These are phyloP conservation scores for Cutaneotrichosporon mucoides DNA, from an alignment of 1,284 basidiomycete species.

Conservation along the genomic window DNA sequence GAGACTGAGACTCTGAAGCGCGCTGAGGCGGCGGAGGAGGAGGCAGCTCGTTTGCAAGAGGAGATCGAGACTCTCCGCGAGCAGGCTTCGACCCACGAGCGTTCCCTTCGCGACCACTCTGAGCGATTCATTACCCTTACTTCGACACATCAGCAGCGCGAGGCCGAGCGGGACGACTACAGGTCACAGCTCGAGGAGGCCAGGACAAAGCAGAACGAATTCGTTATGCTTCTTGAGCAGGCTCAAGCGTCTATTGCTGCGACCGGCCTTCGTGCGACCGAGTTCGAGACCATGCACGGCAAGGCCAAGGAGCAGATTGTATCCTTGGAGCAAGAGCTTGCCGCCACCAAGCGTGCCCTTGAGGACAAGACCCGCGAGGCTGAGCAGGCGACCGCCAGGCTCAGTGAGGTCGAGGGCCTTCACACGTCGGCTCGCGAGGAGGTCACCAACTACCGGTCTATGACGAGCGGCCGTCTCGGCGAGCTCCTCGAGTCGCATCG, in stretches of 20 bases:
- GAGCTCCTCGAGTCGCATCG: slow-evolving; percentile 78
- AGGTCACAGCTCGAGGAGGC: slow-evolving; percentile 70
- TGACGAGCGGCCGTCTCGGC: slow-evolving; percentile 78
- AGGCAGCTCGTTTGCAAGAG: slow-evolving; percentile 64
- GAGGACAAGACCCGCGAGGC: slow-evolving; percentile 68
- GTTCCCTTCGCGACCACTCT: slow-evolving; percentile 69
- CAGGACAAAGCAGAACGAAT: slow-evolving; percentile 66
- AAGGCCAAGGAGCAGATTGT: slow-evolving; percentile 63
- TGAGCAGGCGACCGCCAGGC: slow-evolving; percentile 61
- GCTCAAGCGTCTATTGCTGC: slow-evolving; percentile 71
- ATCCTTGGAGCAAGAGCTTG: slow-evolving; percentile 67
- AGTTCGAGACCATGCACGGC: slow-evolving; percentile 72
- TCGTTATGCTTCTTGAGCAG: slow-evolving; percentile 80
- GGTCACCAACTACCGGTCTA: slow-evolving; percentile 73
- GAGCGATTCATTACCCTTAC: slow-evolving; percentile 71
- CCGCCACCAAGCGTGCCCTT: slow-evolving; percentile 71
- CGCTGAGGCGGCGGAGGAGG: slow-evolving; percentile 73
- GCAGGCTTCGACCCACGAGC: slow-evolving; percentile 61
- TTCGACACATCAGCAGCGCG: slow-evolving; percentile 70
- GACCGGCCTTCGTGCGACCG: slow-evolving; percentile 61
- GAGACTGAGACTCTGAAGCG: slow-evolving; percentile 75
- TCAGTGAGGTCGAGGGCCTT: slow-evolving; percentile 73
- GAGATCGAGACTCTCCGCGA: slow-evolving; percentile 72
- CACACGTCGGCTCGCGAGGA: slow-evolving; percentile 87
- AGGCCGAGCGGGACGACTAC: slow-evolving; percentile 69